Conservation (phyloP, 2,329 filamentous ascomycete species). For the Neofusicoccum ribis region DNA sequence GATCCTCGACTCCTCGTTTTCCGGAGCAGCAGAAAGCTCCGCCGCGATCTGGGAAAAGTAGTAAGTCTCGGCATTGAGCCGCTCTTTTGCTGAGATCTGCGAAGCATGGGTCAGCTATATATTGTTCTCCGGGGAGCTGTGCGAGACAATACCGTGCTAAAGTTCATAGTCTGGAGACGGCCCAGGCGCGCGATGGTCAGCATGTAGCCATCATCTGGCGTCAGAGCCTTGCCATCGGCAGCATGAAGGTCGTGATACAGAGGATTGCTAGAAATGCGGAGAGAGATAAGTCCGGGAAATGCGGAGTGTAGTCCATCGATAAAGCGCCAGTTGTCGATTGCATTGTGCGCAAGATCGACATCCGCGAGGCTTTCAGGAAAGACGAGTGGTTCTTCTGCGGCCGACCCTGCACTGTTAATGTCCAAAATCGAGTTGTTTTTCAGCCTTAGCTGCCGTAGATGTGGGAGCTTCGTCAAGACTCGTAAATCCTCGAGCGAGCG, state of each 20-base stretch:
- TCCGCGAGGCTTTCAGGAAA: conserved; percentile 33
- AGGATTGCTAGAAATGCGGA: conserved; percentile 85
- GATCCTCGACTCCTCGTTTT: conserved; percentile 56
- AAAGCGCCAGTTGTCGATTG: conserved; percentile 65
- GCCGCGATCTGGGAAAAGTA: conserved; percentile 83
- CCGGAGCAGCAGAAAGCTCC: conserved; percentile 65
- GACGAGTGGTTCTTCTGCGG: conserved; percentile 19
- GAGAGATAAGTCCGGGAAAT: conserved; percentile 71
- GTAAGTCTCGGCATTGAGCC: conserved; percentile 87
- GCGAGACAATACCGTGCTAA: conserved; percentile 44
- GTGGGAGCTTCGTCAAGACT: conserved; percentile 60
- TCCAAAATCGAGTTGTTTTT: conserved; percentile 72
- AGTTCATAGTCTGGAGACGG: conserved; percentile 69
- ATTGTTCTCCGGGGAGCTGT: background rate
- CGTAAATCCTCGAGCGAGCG: conserved; percentile 58
- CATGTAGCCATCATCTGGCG: conserved; percentile 83
- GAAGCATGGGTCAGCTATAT: background rate
- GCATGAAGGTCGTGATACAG: conserved; percentile 64
- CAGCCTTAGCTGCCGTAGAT: conserved; percentile 56
- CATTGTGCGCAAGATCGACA: conserved; percentile 49
- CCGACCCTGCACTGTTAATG: conserved; percentile 28
- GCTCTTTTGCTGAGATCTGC: conserved; percentile 67
- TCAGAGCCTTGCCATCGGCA: conserved; percentile 43
- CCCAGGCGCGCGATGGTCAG: conserved; percentile 76
- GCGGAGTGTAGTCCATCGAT: conserved; percentile 65